Conservation (phyloP, 352 stramenopile genomes). For the Plasmopara viticola region DNA sequence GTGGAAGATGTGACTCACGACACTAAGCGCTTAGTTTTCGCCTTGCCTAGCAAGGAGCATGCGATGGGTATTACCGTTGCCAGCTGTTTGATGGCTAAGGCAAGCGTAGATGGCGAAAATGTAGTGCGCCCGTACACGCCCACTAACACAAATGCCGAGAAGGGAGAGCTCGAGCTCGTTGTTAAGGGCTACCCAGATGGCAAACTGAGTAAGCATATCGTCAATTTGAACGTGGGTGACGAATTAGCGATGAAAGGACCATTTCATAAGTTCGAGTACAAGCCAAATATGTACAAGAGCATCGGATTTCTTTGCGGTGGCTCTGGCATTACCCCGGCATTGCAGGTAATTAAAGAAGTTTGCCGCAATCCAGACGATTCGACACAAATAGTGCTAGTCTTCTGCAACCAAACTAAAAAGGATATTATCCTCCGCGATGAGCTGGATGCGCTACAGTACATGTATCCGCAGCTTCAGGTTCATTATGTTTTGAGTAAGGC, state of each 20-base stretch:
- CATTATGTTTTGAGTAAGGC: constrained; percentile 52
- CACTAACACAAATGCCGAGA: constrained; percentile 63
- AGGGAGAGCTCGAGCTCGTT: constrained; percentile 69
- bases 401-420: constrained; percentile 69
- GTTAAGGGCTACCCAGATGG: constrained; percentile 83
- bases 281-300: constrained; percentile 73
- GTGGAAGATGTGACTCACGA: constrained; percentile 58
- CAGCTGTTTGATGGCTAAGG: constrained; percentile 60
- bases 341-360: constrained; percentile 74
- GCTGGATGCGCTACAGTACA: constrained; percentile 52
- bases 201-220: constrained; percentile 81
- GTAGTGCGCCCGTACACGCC: constrained; percentile 84
- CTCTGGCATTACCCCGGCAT: constrained; percentile 74
- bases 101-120: constrained; percentile 46
- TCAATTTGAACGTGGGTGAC: constrained; percentile 67
- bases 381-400: constrained; percentile 75
- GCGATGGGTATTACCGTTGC: constrained; percentile 59
- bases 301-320: constrained; percentile 77
- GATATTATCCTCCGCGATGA: constrained; percentile 84
- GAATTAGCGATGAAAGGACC: constrained; percentile 82
- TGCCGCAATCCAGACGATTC: constrained; percentile 69
- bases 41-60: constrained; percentile 45
- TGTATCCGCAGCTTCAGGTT: constrained; percentile 61
- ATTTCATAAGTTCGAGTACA: constrained; percentile 82
- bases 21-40: constrained; percentile 55